Conservation (phyloP, 768 basidiomycete species). For the Strobilomyces confusus region DNA sequence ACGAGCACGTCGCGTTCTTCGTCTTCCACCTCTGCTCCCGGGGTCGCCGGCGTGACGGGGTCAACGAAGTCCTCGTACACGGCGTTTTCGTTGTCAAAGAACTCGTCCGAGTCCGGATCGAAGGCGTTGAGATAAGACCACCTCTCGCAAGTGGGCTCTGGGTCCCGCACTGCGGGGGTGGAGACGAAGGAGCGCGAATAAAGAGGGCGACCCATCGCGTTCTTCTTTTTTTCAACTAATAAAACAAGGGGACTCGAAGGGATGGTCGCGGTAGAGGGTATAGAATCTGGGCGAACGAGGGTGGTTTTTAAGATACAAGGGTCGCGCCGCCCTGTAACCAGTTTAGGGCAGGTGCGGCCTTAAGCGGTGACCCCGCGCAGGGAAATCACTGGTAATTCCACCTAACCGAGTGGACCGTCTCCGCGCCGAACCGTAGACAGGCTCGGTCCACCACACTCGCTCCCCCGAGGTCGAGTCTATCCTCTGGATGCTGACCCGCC, state of each 20-base stretch:
- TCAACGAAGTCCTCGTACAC: constrained; percentile 64
- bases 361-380: constrained; percentile 14
- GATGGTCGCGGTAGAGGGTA: constrained; percentile 11
- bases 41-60: constrained; percentile 25
- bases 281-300: background rate
- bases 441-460: no score
- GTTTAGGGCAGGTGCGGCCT: constrained; percentile 36
- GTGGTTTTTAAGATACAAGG: constrained; percentile 15
- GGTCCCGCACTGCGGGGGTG: constrained; percentile 42
- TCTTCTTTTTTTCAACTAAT: constrained; percentile 18
- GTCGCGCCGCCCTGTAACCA: background rate
- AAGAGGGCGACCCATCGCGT: constrained; percentile 55
- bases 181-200: constrained; percentile 44
- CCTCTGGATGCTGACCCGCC: no score
- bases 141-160: constrained; percentile 45
- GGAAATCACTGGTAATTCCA: background rate
- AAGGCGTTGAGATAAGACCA: constrained; percentile 68
- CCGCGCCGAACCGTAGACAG: no score
- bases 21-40: constrained; percentile 17
- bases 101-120: constrained; percentile 80
- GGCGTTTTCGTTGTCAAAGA: constrained; percentile 54
- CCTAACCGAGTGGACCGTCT: background rate
- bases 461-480: no score
- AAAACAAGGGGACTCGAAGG: constrained; percentile 21
- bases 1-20: constrained; percentile 33